These are phyloP conservation scores for Leccinum rimulosum DNA, from an alignment of 768 basidiomycete genomes.

Conservation along the genomic window DNA sequence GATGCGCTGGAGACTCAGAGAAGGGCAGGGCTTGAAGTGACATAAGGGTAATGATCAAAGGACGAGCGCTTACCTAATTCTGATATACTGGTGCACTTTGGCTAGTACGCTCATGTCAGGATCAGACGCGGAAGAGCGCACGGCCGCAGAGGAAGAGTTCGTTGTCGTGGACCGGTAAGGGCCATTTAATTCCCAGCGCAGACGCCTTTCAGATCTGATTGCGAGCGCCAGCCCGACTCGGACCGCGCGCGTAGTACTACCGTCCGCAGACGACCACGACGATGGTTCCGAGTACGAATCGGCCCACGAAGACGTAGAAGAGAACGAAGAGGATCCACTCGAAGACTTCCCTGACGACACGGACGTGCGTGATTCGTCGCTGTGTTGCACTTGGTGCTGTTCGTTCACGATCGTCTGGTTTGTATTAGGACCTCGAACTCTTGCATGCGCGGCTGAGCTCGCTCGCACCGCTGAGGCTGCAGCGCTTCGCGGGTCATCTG, in stretches of 20 bases:
- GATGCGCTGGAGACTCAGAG: too few species aligned
- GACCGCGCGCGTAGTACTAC: constrained; percentile 48
- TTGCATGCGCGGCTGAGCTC: constrained; percentile 76
- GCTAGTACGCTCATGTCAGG: constrained; percentile 20
- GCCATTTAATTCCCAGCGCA: background rate
- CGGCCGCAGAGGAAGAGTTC: constrained; percentile 17
- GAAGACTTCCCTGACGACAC: constrained; percentile 82
- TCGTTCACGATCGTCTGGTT: background rate
- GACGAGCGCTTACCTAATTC: constrained; percentile 9
- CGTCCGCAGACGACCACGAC: constrained; percentile 30
- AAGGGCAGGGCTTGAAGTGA: too few species aligned
- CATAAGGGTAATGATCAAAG: too few species aligned
- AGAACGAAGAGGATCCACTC: constrained; percentile 63
- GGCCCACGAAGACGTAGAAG: constrained; percentile 40
- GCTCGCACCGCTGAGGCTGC: constrained; percentile 62
- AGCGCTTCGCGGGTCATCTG: constrained; percentile 68
- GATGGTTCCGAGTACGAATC: constrained; percentile 38
- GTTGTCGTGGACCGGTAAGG: constrained; percentile 28
- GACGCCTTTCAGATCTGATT: constrained; percentile 2
- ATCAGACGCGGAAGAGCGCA: constrained; percentile 12
- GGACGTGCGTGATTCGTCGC: constrained; percentile 49
- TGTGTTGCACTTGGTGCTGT: background rate
- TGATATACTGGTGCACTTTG: background rate
- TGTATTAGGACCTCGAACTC: constrained; percentile 76
- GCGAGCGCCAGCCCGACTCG: constrained; percentile 18